A percentile compares a stretch with the other conserved stretches of the same genome.
These are phyloP conservation scores for Conticribra weissflogii DNA, from an alignment of 108 stramenopile genomes.

Conservation along the genomic window DNA sequence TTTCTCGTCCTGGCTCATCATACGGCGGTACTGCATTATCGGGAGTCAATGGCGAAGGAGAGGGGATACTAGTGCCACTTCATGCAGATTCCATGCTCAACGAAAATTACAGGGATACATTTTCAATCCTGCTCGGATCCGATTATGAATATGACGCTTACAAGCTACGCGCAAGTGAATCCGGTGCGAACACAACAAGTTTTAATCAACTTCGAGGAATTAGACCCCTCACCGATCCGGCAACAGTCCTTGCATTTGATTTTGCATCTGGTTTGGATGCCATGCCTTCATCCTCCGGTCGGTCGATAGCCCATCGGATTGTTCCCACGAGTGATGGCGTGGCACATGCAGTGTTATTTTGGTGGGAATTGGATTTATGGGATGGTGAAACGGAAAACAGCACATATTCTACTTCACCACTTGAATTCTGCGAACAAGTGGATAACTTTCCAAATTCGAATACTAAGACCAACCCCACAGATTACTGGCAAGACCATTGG, in stretches of 20 bases:
- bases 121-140: too few relatives aligned
- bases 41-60: slow-evolving; percentile 9
- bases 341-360: slow-evolving; percentile 72
- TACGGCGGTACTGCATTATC: too few relatives aligned
- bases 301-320: slow-evolving; percentile 18
- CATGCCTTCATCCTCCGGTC: slow-evolving; percentile 57
- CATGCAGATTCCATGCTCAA: slow-evolving; percentile 44
- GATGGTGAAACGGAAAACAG: slow-evolving; percentile 26
- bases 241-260: slow-evolving; percentile 61
- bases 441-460: too few relatives aligned
- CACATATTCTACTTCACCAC: slow-evolving; percentile 41
- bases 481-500: slow-evolving; percentile 89
- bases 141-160: slow-evolving; percentile 55
- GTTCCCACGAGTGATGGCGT: slow-evolving; percentile 47
- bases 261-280: slow-evolving; percentile 54
- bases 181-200: slow-evolving; percentile 3
- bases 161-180: slow-evolving; percentile 4
- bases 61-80: slow-evolving; percentile 36
- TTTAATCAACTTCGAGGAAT: slow-evolving; percentile 11
- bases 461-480: slow-evolving; percentile 7
- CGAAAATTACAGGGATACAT: slow-evolving; percentile 11
- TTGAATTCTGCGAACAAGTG: slow-evolving; percentile 5
- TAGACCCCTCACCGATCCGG: slow-evolving; percentile 52
- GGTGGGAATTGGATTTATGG: slow-evolving; percentile 85
- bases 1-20: too few relatives aligned